These are phyloP conservation scores for Fusarium odoratissimum DNA, from an alignment of 2,329 filamentous ascomycete species.

Conservation along the genomic window DNA sequence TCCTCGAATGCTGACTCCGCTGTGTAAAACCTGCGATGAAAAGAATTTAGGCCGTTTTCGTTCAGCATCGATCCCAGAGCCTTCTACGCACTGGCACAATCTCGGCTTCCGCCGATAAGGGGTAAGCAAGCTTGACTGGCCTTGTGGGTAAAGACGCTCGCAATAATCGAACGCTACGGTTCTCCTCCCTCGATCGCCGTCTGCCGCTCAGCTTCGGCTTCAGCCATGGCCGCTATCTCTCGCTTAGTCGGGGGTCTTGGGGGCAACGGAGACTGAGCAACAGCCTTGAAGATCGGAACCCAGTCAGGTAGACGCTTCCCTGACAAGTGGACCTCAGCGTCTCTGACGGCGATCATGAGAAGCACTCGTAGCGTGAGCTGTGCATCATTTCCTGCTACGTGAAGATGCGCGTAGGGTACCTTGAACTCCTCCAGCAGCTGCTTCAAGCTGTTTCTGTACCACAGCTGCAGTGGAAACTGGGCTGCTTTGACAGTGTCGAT, in stretches of 20 bases:
- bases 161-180: too few relatives aligned
- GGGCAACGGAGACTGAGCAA: background rate
- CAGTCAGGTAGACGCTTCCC: slow-evolving; percentile 1
- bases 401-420: background rate
- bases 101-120: too few relatives aligned
- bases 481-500: accelerated
- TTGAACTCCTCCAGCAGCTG: background rate
- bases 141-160: too few relatives aligned
- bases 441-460: background rate
- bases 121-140: too few relatives aligned
- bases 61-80: too few relatives aligned
- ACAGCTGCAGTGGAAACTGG: accelerated
- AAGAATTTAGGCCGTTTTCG: too few relatives aligned
- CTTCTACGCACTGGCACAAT: too few relatives aligned
- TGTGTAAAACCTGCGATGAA: too few relatives aligned
- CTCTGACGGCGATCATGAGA: slow-evolving; percentile 12
- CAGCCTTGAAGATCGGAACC: slow-evolving; percentile 1
- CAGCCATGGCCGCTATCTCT: background rate
- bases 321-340: background rate
- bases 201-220: background rate
- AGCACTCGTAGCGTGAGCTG: slow-evolving; percentile 35
- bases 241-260: background rate
- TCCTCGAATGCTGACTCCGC: too few relatives aligned
- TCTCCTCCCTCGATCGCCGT: background rate
- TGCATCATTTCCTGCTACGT: slow-evolving; percentile 44